Conservation (phyloP, 2,329 filamentous ascomycete genomes). For the Penicillium rolfsii region DNA sequence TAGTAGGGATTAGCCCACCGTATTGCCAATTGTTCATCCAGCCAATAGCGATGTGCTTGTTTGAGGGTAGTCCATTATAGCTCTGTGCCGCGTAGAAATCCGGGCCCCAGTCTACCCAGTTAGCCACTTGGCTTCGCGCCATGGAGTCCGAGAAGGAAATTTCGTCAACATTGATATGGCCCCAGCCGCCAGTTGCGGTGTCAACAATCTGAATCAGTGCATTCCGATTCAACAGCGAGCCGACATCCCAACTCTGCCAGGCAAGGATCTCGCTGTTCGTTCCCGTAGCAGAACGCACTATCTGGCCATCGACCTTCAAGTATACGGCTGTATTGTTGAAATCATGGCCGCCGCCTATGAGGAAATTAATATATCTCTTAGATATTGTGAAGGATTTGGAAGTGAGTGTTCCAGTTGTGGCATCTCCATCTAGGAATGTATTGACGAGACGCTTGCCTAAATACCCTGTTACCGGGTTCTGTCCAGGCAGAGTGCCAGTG, state of each 20-base stretch:
- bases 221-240: neutral
- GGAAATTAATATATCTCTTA: neutral
- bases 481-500: neutral
- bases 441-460: neutral
- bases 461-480: neutral
- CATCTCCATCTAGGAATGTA: neutral
- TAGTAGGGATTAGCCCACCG: neutral
- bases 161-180: slow-evolving; percentile 33
- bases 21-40: neutral
- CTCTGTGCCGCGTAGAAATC: slow-evolving; percentile 35
- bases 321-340: neutral
- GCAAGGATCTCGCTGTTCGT: neutral
- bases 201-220: neutral
- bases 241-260: neutral
- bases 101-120: slow-evolving; percentile 37
- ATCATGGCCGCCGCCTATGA: neutral
- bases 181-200: slow-evolving; percentile 22
- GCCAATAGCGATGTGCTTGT: neutral
- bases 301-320: neutral
- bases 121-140: slow-evolving; percentile 27
- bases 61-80: slow-evolving; percentile 28
- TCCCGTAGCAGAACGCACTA: neutral
- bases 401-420: neutral
- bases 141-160: slow-evolving; percentile 26
- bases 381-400: neutral